Base-by-base conservation (phyloP, 2,329 filamentous ascomycete genomes). In the Calonectria leucothoes region DNA sequence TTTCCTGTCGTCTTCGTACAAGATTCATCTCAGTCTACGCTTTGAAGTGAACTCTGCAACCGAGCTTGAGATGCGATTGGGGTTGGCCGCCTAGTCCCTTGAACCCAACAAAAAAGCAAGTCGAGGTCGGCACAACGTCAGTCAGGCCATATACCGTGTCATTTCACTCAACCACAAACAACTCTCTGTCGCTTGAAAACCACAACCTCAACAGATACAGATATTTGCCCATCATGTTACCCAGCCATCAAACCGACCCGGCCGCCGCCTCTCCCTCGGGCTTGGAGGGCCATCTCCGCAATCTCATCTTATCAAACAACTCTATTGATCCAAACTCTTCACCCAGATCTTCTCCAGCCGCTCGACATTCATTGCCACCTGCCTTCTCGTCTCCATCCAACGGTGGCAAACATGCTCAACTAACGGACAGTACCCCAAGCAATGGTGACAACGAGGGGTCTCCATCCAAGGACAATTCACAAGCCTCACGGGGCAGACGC, bases 281-380 rank as follows among this genome's bases (percentile, higher is more conserved):
- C 48, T 83, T 93, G 10, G 92, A 94, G 79, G 86, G 89, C 64
- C 90, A 88, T 67, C 83, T 94, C 48, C 89, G 91, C 57, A 87
- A 85, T 72, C 88, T 94, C 82, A 92, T 92, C 35, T 85, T 94
- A 64, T 87, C 85, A 74, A 90, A 91, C 79, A 83, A 85, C 63
- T 82, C 82, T 72, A 71, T 80, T 45, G 49, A 52, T 31, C 59
- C 72, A 48, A 33, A 67, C n/a, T 37, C 76, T 33, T 69, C 70
- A 45, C 48, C 52, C 29, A 71, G 29, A 17, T 57, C 76, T 69
- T 25, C 63, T 49, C 39, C 63, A 14, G 14, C 39, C 8, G 14
- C 25, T 37, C 45, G 59, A n/a, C 49, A 57, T 29, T 63, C 73
- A 29, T 51, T 52, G 25, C 63, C 65, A 23, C 52, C 68, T 31